Percentiles rank a stretch among this genome's conserved stretches.
Evolutionary conservation across 2,329 filamentous ascomycete species (phyloP).

Genomic region (Diaporthe ampelina): DNA sequence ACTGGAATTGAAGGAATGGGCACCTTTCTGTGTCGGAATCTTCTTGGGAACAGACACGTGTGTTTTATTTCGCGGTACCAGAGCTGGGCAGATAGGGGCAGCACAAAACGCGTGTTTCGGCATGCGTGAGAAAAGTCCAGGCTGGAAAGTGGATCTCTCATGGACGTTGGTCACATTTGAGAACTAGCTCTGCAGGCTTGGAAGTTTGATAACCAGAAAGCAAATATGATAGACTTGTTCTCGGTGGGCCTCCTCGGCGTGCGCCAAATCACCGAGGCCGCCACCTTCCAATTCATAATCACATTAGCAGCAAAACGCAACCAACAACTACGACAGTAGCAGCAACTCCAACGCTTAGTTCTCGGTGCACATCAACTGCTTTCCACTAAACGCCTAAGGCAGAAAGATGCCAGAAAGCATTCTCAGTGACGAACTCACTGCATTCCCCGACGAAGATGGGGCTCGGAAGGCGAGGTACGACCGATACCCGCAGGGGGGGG

Average conservation of each 20-base stretch:
- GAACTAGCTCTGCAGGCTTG: slow-evolving; percentile 10
- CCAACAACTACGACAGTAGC: not conserved
- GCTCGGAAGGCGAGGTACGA: not conserved
- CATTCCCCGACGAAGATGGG: not conserved
- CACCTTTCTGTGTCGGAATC: not conserved
- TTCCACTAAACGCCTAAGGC: not conserved
- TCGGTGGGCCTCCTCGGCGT: slow-evolving; percentile 11
- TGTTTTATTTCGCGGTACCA: not conserved
- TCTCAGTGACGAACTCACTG: slow-evolving; percentile 1
- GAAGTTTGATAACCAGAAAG: slow-evolving; percentile 3
- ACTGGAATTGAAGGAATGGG: not conserved
- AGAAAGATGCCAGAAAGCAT: slow-evolving; percentile 12
- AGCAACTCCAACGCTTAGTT: no score
- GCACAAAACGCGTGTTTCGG: not conserved
- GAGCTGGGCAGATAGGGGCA: not conserved
- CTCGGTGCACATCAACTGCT: not conserved
- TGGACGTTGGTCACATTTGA: not conserved
- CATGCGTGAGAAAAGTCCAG: not conserved
- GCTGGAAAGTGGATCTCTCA: not conserved
- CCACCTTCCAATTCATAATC: not conserved
- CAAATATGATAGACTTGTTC: slow-evolving; percentile 20
- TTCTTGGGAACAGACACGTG: not conserved
- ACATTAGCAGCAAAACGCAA: not conserved
- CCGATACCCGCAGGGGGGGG: not conserved
- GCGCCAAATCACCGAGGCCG: not conserved